phyloP scores from a whole-genome alignment of 2,329 filamentous ascomycete species.

The Ambrosiella xylebori region DNA sequence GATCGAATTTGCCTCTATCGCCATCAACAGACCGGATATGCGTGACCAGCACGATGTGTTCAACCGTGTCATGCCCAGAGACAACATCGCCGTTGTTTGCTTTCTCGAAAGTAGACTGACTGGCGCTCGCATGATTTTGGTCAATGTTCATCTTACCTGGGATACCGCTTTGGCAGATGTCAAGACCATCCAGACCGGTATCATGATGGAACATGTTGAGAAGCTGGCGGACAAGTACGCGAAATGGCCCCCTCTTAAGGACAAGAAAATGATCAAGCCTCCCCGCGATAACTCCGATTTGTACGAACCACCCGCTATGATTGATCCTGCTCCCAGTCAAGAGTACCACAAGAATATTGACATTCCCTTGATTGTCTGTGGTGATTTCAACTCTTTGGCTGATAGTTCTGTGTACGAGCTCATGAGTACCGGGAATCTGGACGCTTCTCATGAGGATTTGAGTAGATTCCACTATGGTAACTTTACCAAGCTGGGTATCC shows the following conservation, averaged over 20 bases:
- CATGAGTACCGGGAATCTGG: constrained; percentile 61
- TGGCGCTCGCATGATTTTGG: constrained; percentile 79
- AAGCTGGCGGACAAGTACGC: constrained; percentile 76
- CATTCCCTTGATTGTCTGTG: constrained; percentile 80
- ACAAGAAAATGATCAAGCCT: constrained; percentile 49
- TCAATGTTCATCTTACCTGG: constrained; percentile 92
- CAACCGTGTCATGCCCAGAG: constrained; percentile 95
- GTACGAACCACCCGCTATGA: constrained; percentile 30
- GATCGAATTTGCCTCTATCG: constrained; percentile 78
- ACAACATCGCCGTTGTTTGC: constrained; percentile 83
- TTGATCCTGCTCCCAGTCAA: constrained; percentile 61
- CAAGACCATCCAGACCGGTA: constrained; percentile 89
- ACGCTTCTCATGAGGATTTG: constrained; percentile 65
- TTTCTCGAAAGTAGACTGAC: constrained; percentile 87
- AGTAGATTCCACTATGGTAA: constrained; percentile 73
- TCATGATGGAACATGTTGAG: constrained; percentile 80
- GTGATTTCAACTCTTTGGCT: constrained; percentile 84
- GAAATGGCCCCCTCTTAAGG: constrained; percentile 60
- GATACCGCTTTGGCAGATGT: constrained; percentile 81
- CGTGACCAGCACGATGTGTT: constrained; percentile 96
- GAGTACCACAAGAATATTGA: constrained; percentile 75
- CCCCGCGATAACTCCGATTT: constrained; percentile 24
- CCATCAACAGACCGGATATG: constrained; percentile 90
- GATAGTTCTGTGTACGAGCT: constrained; percentile 86
- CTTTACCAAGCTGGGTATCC: constrained; percentile 81